Conservation (phyloP, 2,329 filamentous ascomycete genomes). For the Colletotrichum cuscutae region DNA sequence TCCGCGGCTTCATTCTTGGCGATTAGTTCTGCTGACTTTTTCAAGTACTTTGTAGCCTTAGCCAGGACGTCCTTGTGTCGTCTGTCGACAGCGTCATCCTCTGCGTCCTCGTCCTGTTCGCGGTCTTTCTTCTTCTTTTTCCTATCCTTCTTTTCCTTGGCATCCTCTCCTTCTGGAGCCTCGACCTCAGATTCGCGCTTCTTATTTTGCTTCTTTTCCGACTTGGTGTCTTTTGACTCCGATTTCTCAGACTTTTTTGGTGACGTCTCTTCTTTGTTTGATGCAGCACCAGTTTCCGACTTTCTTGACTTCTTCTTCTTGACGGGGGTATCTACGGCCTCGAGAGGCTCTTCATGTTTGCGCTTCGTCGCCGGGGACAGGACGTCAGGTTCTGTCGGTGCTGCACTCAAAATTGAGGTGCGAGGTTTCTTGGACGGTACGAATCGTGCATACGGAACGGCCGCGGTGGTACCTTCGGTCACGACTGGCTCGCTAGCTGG, state of each 20-base stretch:
- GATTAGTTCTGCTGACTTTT: slow-evolving; percentile 53
- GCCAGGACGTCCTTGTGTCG: slow-evolving; percentile 64
- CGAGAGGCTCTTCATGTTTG: slow-evolving; percentile 47
- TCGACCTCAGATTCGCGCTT: slow-evolving; percentile 9
- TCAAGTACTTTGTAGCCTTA: slow-evolving; percentile 66
- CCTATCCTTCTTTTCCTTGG: slow-evolving; percentile 33
- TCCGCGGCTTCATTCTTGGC: slow-evolving; percentile 45
- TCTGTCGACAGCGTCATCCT: slow-evolving; percentile 43
- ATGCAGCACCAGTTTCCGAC: slow-evolving; percentile 19
- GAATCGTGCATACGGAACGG: slow-evolving; percentile 33
- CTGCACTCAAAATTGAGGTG: neutral
- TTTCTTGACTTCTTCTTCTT: slow-evolving; percentile 49
- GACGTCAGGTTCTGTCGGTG: neutral
- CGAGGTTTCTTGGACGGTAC: slow-evolving; percentile 36
- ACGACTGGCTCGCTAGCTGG: slow-evolving; percentile 7
- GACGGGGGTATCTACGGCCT: slow-evolving; percentile 41
- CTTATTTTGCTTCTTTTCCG: slow-evolving; percentile 36
- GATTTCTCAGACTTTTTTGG: slow-evolving; percentile 40
- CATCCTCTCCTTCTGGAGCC: neutral
- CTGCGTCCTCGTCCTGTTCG: slow-evolving; percentile 40
- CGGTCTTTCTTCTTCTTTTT: slow-evolving; percentile 37
- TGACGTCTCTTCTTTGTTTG: slow-evolving; percentile 38
- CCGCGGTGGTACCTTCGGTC: neutral
- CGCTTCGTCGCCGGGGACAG: slow-evolving; percentile 42
- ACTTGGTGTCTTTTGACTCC: slow-evolving; percentile 37